These are phyloP conservation scores for Aspergillus funiculosus DNA, from an alignment of 495 filamentous ascomycete species.

Conservation along the genomic window DNA sequence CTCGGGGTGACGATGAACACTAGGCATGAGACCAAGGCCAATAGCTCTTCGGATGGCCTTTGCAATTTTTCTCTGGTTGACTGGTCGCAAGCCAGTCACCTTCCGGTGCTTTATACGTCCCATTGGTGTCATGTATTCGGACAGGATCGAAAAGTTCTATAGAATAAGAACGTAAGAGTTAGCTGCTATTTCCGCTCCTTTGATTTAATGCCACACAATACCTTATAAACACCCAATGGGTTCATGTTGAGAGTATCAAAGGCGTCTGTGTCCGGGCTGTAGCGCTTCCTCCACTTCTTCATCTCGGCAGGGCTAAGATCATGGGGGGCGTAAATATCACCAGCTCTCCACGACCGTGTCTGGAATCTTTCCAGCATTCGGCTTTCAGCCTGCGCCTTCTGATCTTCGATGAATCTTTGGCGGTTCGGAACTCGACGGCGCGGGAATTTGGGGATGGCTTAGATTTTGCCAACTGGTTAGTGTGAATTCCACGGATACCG, in stretches of 20 bases:
- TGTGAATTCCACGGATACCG: background rate
- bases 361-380: slow-evolving; percentile 35
- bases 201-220: slow-evolving; percentile 24
- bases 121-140: slow-evolving; percentile 77
- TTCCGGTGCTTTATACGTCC: slow-evolving; percentile 73
- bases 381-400: slow-evolving; percentile 36
- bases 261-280: slow-evolving; percentile 53
- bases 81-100: slow-evolving; percentile 73
- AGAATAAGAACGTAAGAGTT: background rate
- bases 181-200: background rate
- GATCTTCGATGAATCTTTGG: slow-evolving; percentile 35
- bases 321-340: slow-evolving; percentile 86
- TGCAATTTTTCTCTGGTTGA: slow-evolving; percentile 87
- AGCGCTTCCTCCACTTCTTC: slow-evolving; percentile 56
- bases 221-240: slow-evolving; percentile 79
- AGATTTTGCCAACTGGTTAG: background rate
- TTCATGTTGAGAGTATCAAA: slow-evolving; percentile 78
- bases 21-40: slow-evolving; percentile 86
- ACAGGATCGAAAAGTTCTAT: slow-evolving; percentile 90
- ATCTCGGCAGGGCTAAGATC: slow-evolving; percentile 73
- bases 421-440: slow-evolving; percentile 31
- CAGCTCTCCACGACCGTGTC: slow-evolving; percentile 56
- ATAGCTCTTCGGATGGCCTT: slow-evolving; percentile 86
- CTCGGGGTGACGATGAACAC: slow-evolving; percentile 89
- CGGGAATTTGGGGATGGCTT: background rate